Evolutionary conservation across 129 eudicot genomes (phyloP), one percentile per base, ranked within the genome.

Genomic region (Deinandra increscens): DNA sequence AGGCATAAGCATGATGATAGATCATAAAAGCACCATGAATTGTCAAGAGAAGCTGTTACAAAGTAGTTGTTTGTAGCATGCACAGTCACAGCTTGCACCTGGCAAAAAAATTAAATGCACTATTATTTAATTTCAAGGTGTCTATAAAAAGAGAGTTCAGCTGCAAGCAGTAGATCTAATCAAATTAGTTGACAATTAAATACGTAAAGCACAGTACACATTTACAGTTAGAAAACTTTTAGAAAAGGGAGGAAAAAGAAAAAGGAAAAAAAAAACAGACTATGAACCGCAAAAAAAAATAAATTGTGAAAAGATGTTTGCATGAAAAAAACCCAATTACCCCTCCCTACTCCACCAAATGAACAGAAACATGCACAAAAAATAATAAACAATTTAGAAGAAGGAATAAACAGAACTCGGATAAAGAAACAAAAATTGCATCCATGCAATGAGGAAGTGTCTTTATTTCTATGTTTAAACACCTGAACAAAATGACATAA

Each of bases 11-110:
- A 97, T 18, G 92, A 83, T 63, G 88, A 76, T 18, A 93, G 84
- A 1, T 89, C 98, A 56, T 93, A 93, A 58, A 93, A 93, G 88
- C 98, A 89, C 98, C 98, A 93, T 9, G 98, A 76, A 51, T 69
- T 89, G 76, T 93, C 97, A 38, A 86, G 91, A 43, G 98, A 93
- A 46, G 98, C 98, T 9, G 96, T 83, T 51, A 93, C 98, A 51
- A 87, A 87, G 74, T 89, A 93, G 56, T 93, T 89, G 61, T 89
- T 89, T 77, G 97, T 93, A 41, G 98, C 95, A 78, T 93, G 98
- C 23, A 93, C 72, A 7, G 98, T 89, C 49, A 93, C 98, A 44
- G 97, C 98, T 83, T 87, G 95, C 75, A 93, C 98, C 98, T 93
- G 87, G 49, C 39, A 38, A 68, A 50, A 18, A 31, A 48, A 79